Evolutionary conservation across 2,329 filamentous ascomycete genomes (phyloP).

Genomic region (Aspergillus carbonarius): DNA sequence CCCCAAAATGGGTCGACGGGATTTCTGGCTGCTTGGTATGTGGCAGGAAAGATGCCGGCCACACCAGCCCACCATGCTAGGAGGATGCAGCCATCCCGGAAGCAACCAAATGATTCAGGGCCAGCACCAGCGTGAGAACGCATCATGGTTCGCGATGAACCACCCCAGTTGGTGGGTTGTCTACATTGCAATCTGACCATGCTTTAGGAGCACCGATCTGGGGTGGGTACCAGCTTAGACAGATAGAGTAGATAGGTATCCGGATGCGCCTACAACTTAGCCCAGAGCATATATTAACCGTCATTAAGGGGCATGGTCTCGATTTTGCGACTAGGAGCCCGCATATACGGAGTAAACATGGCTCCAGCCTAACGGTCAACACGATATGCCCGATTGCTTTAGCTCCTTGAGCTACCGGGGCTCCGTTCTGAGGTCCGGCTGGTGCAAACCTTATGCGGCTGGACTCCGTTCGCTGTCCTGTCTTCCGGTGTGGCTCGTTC

Average conservation of each 20-base stretch:
- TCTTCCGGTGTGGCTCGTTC: too few species aligned
- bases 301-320: background rate
- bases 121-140: background rate
- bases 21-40: background rate
- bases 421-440: background rate
- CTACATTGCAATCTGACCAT: background rate
- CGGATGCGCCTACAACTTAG: background rate
- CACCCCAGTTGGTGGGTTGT: background rate
- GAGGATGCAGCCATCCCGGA: background rate
- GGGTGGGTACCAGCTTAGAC: background rate
- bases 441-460: background rate
- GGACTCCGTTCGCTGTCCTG: too few species aligned
- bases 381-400: background rate
- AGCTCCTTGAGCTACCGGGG: background rate
- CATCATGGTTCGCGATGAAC: background rate
- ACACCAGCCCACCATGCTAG: background rate
- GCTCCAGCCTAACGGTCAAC: background rate
- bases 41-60: background rate
- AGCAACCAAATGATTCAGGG: background rate
- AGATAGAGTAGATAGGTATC: background rate
- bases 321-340: background rate
- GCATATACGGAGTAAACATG: too few species aligned
- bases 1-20: background rate
- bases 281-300: background rate
- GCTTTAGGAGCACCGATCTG: background rate